These are phyloP conservation scores for Calonectria fujianensis DNA, from an alignment of 2,329 filamentous ascomycete species.

Conservation along the genomic window DNA sequence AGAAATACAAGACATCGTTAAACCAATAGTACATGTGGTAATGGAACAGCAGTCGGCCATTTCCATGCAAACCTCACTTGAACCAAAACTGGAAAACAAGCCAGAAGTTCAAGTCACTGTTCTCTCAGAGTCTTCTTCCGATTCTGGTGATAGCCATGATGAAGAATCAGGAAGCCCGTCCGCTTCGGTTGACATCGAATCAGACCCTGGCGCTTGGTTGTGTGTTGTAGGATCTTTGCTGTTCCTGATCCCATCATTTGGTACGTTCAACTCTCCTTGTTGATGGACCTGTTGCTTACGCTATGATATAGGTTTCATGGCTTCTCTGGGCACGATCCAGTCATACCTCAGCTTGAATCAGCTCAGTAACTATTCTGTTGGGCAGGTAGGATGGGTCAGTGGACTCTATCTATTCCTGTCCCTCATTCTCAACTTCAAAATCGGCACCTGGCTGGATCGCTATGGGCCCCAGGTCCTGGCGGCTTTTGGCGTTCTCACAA, in stretches of 20 bases:
- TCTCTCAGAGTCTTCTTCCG: constrained; percentile 14
- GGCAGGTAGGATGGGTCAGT: constrained; percentile 69
- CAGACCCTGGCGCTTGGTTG: constrained; percentile 36
- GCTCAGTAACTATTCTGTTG: constrained; percentile 60
- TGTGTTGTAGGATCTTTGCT: constrained; percentile 45
- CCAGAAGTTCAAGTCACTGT: constrained; percentile 9
- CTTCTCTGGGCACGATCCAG: constrained; percentile 66
- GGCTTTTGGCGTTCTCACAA: constrained; percentile 58
- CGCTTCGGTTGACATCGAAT: constrained; percentile 29
- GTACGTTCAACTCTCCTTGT: background rate
- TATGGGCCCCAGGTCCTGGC: constrained; percentile 65
- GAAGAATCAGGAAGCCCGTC: constrained; percentile 26
- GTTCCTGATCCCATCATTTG: constrained; percentile 41
- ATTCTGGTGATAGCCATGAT: constrained; percentile 25
- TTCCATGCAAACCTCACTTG: background rate
- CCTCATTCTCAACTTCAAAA: constrained; percentile 66
- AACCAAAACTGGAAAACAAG: background rate
- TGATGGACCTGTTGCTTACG: background rate
- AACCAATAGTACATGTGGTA: background rate
- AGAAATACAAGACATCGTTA: constrained; percentile 4
- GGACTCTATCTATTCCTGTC: constrained; percentile 66
- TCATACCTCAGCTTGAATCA: constrained; percentile 66
- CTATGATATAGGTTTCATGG: constrained; percentile 62
- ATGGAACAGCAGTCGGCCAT: background rate
- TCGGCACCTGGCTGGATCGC: constrained; percentile 67